These are phyloP conservation scores for Macrolepiota albuminosa DNA, from an alignment of 768 basidiomycete genomes.

Conservation along the genomic window DNA sequence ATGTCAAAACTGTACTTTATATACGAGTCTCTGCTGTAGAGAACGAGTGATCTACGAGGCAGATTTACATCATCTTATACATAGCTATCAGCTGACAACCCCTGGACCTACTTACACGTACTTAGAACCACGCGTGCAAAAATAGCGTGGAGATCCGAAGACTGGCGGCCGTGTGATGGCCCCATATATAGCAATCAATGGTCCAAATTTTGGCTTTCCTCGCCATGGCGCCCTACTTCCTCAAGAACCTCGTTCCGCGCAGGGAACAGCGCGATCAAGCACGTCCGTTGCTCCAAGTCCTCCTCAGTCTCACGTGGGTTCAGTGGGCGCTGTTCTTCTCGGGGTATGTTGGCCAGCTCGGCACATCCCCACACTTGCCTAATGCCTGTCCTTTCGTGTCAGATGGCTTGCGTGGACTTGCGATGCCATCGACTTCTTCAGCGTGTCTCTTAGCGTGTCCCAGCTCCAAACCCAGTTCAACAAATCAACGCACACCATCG, in stretches of 20 bases:
- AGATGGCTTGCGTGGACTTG: conserved; percentile 86
- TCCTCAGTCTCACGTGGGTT: conserved; percentile 40
- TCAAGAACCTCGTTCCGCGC: conserved; percentile 40
- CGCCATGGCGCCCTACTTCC: conserved; percentile 46
- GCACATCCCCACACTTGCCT: neutral
- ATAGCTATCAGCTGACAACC: neutral
- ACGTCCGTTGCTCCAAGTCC: conserved; percentile 38
- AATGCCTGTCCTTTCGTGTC: neutral
- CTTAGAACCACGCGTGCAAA: neutral
- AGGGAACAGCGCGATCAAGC: conserved; percentile 34
- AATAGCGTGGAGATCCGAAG: conserved; percentile 5
- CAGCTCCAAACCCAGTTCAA: conserved; percentile 45
- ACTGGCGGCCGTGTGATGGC: neutral
- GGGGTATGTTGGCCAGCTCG: conserved; percentile 38
- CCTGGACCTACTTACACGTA: neutral
- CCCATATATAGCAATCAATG: neutral
- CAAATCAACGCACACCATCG: conserved; percentile 36
- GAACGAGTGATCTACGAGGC: no score
- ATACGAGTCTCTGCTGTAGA: no score
- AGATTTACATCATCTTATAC: no score
- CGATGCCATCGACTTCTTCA: conserved; percentile 86
- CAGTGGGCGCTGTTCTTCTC: conserved; percentile 59
- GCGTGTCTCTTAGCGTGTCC: conserved; percentile 57
- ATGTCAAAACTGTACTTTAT: no score
- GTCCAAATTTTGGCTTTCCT: neutral